Evolutionary conservation across 495 filamentous ascomycete genomes (phyloP).

Genomic region (Neurospora sp.): DNA sequence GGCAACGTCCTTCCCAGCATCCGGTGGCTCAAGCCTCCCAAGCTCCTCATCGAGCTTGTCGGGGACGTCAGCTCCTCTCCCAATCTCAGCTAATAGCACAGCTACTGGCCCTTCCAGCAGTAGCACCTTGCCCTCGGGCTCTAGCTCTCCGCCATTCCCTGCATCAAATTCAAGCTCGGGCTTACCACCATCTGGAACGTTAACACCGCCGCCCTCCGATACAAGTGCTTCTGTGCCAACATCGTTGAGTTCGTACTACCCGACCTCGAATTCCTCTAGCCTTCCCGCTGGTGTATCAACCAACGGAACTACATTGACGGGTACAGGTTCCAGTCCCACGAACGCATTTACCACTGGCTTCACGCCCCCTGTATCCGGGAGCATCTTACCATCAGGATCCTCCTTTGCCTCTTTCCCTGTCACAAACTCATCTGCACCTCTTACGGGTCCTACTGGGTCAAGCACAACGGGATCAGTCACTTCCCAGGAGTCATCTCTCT

Average conservation of each 20-base stretch:
- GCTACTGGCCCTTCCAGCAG: background rate
- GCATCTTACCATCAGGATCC: background rate
- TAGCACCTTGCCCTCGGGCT: background rate
- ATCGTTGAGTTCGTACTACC: background rate
- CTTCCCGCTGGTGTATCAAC: background rate
- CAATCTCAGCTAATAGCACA: background rate
- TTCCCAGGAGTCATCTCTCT: background rate
- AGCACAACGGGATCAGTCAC: background rate
- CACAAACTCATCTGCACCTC: conserved; percentile 10
- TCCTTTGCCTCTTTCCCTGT: conserved; percentile 9
- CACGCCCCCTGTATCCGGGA: background rate
- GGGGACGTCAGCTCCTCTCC: background rate
- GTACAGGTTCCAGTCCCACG: background rate
- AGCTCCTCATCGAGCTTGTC: background rate
- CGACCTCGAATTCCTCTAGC: background rate
- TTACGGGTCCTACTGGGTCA: background rate
- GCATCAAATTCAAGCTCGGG: conserved; percentile 3
- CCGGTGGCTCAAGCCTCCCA: background rate
- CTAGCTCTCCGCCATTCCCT: conserved; percentile 6
- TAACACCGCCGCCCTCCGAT: background rate
- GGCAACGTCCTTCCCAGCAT: background rate
- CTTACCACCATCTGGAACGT: background rate
- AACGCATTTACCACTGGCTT: background rate
- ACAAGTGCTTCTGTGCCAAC: background rate
- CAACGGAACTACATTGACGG: background rate